Base-by-base conservation (phyloP, 257 asterid genomes). In the Solanum tarapatanum region DNA sequence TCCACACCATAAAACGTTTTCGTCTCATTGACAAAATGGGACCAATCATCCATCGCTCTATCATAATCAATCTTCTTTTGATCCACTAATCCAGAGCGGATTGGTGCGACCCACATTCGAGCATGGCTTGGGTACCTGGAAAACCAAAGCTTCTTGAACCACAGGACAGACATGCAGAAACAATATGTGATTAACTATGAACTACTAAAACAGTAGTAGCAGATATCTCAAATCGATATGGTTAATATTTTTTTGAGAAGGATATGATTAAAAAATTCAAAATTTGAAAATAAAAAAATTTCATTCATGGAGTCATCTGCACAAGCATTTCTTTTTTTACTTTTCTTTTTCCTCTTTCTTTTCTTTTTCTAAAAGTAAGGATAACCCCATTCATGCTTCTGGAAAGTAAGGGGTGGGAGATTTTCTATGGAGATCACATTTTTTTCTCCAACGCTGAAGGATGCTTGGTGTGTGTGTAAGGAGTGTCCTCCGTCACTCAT, bases 41-140 rank as follows among this genome's bases (percentile, higher is more conserved):
- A 35, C 99, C 99, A 97, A 87, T 96, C 97, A 24, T 90, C 93
- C 93, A 96, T 91, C 84, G 94, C 87, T 82, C 90, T 94, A 41
- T 96, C 95, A 86, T 88, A 97, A 89, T 94, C 98, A 76, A 87
- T 86, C 91, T 84, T 88, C 91, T 92, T 95, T 82, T 93, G 94
- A 89, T 97, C 98, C 24, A 89, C 98, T 86, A 94, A 90, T 72
- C 92, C 93, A 83, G 99, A 90, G 87, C 93, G 93, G 87, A 96
- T 91, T 28, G 99, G 99, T 35, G 99, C 95, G 87, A 97, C 88
- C 99, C 98, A 96, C 92, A 97, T 95, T 84, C 98, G 96, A 89
- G 99, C 99, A 90, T 96, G 99, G 91, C 99, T 97, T 35, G 99
- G 99, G 80, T 97, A 97, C 99, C 99, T 96, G 93, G 83, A 90